Base-by-base conservation (phyloP, 2,329 filamentous ascomycete genomes). In the Verticillium tricorpus region DNA sequence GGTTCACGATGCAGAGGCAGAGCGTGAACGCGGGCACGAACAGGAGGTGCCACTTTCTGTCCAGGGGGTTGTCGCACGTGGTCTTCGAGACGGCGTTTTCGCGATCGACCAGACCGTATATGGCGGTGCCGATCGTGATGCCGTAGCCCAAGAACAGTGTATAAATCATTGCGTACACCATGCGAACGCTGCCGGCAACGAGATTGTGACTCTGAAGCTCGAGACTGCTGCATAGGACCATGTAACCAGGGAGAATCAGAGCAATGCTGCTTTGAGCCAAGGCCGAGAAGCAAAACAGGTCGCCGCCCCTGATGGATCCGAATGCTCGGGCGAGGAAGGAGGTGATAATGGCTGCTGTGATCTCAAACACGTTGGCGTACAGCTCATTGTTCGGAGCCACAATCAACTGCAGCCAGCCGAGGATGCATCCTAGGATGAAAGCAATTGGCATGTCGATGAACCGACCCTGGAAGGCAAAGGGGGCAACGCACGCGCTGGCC, bases 391-490 rank as follows among this genome's bases (percentile, higher is more conserved):
- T 85, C 0, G 92, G 90, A 0, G 90, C 89, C 5, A 92, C 77
- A 32, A 92, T 84, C 11, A 94, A 84, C 69, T 95, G 91, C 57
- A 96, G 78, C 60, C 88, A 75, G 1, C 91, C 92, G 0, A 96
- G 81, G 19, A 93, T 77, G 69, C 85, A 88, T 2, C 92, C 92
- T 0, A 96, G 82, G 0, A 92, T 61, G 71, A 95, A 95, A 22
- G 88, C 87, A 32, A 93, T 83, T 0, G 91, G 91, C 62, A 95
- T 78, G 71, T 96, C 92, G 68, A 94, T 89, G 50, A 88, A 85
- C 3, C 91, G 85, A 2, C 89, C 90, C 61, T 87, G 80, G 70
- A 95, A 96, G 3, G 90, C 91, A 69, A 95, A 95, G 0, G 91
- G 91, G 0, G 89, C 91, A 1, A 95, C 91, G 7, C 81, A 85